Conservation (phyloP, 805 yeast genomes). For the Vanderwaltozyma tropicalis region DNA sequence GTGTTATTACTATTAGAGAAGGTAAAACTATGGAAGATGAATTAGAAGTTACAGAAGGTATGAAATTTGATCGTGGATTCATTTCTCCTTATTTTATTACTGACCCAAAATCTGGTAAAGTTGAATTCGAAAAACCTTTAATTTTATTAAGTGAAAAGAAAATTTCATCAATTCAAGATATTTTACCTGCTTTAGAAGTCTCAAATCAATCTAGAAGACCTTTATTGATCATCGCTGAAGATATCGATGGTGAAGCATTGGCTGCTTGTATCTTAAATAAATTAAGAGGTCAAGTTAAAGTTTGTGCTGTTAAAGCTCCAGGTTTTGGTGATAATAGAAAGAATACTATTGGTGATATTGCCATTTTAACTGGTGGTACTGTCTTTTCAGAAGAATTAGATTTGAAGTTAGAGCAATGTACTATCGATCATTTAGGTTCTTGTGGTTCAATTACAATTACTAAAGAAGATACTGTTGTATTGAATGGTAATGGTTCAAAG, state of each 20-base stretch:
- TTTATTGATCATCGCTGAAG: conserved; percentile 86
- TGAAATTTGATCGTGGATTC: conserved; percentile 96
- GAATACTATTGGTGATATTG: conserved; percentile 91
- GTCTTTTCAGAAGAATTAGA: conserved; percentile 80
- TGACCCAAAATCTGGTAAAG: conserved; percentile 84
- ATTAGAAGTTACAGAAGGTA: conserved; percentile 94
- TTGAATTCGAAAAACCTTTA: conserved; percentile 90
- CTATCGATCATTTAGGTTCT: conserved; percentile 79
- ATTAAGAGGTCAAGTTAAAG: conserved; percentile 96
- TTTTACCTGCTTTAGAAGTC: conserved; percentile 84
- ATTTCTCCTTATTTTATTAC: conserved; percentile 95
- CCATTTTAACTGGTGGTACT: conserved; percentile 90
- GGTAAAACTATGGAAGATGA: conserved; percentile 96
- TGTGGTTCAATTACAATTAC: conserved; percentile 88
- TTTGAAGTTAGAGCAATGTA: conserved; percentile 89
- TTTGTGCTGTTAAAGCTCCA: conserved; percentile 95
- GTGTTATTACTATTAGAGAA: conserved; percentile 95
- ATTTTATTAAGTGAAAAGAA: conserved; percentile 85
- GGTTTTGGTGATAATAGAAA: conserved; percentile 99
- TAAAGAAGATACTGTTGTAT: conserved; percentile 88
- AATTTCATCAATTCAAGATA: conserved; percentile 79
- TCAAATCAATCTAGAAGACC: conserved; percentile 93
- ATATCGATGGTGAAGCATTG: conserved; percentile 93
- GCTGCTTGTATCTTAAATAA: conserved; percentile 97
- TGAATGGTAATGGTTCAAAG: conserved; percentile 87